These are phyloP conservation scores for Suhomyces chickasaworum DNA, from an alignment of 1,139 yeast genomes.

Conservation along the genomic window DNA sequence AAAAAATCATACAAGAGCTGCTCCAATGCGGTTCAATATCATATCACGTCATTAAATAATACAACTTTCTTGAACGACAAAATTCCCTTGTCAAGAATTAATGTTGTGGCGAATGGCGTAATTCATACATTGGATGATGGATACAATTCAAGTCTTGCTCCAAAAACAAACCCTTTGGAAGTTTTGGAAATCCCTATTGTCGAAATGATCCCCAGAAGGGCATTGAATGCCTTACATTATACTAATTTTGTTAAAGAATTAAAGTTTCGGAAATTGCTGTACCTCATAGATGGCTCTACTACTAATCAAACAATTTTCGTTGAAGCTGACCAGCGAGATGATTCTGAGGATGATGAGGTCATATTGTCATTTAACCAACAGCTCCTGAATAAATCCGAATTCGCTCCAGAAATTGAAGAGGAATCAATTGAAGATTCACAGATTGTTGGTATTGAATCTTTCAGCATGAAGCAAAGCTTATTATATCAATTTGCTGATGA, in stretches of 20 bases:
- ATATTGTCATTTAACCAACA: background rate
- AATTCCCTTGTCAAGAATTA: constrained; percentile 36
- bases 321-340: constrained; percentile 43
- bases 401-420: background rate
- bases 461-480: constrained; percentile 40
- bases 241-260: constrained; percentile 71
- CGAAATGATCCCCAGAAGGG: constrained; percentile 68
- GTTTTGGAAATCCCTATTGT: constrained; percentile 30
- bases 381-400: background rate
- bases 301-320: constrained; percentile 63
- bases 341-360: constrained; percentile 30
- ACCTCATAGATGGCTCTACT: constrained; percentile 56
- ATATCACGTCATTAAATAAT: constrained; percentile 10
- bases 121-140: constrained; percentile 53
- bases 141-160: constrained; percentile 5
- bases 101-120: constrained; percentile 59
- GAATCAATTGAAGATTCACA: constrained; percentile 1
- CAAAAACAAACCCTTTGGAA: constrained; percentile 32
- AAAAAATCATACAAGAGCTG: constrained; percentile 6
- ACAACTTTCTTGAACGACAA: constrained; percentile 19
- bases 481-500: constrained; percentile 72
- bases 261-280: constrained; percentile 58
- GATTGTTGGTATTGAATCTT: constrained; percentile 11
- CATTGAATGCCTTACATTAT: constrained; percentile 69
- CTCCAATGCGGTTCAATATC: constrained; percentile 11